Conservation (phyloP, 192 early-diverging fungal species). For the Entomortierella lignicola region DNA sequence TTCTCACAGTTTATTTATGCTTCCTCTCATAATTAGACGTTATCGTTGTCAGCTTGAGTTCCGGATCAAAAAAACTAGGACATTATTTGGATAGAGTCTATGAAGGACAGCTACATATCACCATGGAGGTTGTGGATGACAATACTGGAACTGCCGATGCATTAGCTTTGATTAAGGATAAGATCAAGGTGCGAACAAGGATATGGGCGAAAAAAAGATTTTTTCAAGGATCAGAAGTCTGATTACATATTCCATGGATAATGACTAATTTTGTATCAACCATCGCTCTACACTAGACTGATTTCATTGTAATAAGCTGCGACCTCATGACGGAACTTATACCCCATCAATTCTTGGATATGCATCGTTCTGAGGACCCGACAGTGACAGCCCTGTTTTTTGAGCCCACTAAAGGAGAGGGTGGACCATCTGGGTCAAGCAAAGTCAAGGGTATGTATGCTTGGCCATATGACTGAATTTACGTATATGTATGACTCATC, state of each 20-base stretch:
- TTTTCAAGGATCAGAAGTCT: neutral
- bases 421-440: constrained; percentile 62
- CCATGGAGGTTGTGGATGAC: constrained; percentile 72
- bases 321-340: constrained; percentile 90
- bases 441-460: constrained; percentile 52
- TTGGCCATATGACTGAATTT: no score
- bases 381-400: constrained; percentile 88
- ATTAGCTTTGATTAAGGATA: constrained; percentile 79
- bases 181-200: constrained; percentile 85
- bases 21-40: constrained; percentile 66
- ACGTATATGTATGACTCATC: constrained; percentile 42
- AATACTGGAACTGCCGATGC: constrained; percentile 86
- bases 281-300: constrained; percentile 62
- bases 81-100: constrained; percentile 74
- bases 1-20: neutral
- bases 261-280: neutral
- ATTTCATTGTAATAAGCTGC: constrained; percentile 93
- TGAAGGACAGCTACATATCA: constrained; percentile 70
- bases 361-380: constrained; percentile 81
- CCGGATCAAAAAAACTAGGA: constrained; percentile 76
- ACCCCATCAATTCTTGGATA: constrained; percentile 86
- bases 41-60: constrained; percentile 75
- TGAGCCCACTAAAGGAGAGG: constrained; percentile 79
- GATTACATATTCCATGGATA: neutral
- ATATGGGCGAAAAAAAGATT: no score